Evolutionary conservation across 768 basidiomycete genomes (phyloP), one percentile per base, ranked within the genome.

Genomic region (Lactifluus piperatus): DNA sequence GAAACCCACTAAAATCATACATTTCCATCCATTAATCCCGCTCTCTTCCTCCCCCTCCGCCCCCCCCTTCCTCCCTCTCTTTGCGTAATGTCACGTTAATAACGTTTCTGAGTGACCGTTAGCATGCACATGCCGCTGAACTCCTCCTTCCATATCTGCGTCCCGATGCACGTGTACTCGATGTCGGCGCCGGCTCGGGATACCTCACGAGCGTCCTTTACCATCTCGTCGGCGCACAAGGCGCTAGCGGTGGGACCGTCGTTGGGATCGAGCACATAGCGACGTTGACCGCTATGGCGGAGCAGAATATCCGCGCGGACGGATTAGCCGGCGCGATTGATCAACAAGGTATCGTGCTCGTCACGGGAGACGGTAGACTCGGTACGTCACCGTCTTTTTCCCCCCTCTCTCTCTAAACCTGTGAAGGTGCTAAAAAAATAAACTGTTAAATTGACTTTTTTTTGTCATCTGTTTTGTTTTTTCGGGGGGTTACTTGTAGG

Each of bases 241-340:
- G 70, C 13, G 20, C 4, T 24, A 20, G 71, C 71, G 13, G 70
- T 73, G 11, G 84, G 84, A 7, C 77, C 57, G 85, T 97, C 5
- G 77, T 95, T 13, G 94, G 91, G 3, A 88, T 99, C 64, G 95
- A 99, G 45, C 95, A 99, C 70, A 82, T 98, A 64, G 78, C 81
- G 0, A 83, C 85, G 62, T 78, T 97, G 9, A 84, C 86, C 5
- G 78, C 84, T 14, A 80, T 81, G 83, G 82, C 85, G n/a, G 67
- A 79, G 50, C 58, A 71, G 16, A 95, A 97, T 65, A 72, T 97
- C 18, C 71, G 74, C 46, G 74, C 73, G 22, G 90, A 93, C 59
- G 86, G 85, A 0, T 73, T 88, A 0, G 79, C 77, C 0, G 64
- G 71, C 7, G 81, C 80, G 0, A 51, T 89, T 24, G 77, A 84